Conservation (phyloP, 805 yeast species). For the Wickerhamiella qilinensis region DNA sequence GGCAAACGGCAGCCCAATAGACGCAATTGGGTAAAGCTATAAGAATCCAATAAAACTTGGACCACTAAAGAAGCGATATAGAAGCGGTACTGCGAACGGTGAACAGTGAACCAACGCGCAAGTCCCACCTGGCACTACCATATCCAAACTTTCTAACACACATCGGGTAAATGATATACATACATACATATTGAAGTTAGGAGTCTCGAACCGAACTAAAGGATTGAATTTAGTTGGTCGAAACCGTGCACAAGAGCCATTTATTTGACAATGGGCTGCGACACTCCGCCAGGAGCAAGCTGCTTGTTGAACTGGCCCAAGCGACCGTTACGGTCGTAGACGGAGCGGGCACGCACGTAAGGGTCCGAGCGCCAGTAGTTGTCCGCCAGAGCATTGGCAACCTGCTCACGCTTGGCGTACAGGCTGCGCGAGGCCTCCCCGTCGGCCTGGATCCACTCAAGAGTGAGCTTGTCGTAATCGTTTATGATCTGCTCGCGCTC, state of each 20-base stretch:
- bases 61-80: no score
- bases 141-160: no score
- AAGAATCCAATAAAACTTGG: no score
- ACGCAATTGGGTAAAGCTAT: no score
- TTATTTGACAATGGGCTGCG: slow-evolving; percentile 12
- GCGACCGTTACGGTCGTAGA: slow-evolving; percentile 62
- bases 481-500: slow-evolving; percentile 42
- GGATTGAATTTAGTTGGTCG: no score
- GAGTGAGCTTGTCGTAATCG: slow-evolving; percentile 46
- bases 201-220: no score
- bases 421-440: slow-evolving; percentile 32
- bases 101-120: no score
- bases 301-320: slow-evolving; percentile 27
- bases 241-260: no score
- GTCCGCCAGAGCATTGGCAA: slow-evolving; percentile 37
- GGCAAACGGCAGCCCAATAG: no score
- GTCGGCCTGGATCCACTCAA: slow-evolving; percentile 52
- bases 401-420: slow-evolving; percentile 27
- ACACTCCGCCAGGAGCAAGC: slow-evolving; percentile 12
- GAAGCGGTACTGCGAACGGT: no score
- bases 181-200: neutral
- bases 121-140: no score
- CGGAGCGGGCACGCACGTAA: slow-evolving; percentile 60
- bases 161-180: neutral
- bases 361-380: slow-evolving; percentile 66